Evolutionary conservation across 1,284 basidiomycete genomes (phyloP).

Genomic region (Amylostereum areolatum): DNA sequence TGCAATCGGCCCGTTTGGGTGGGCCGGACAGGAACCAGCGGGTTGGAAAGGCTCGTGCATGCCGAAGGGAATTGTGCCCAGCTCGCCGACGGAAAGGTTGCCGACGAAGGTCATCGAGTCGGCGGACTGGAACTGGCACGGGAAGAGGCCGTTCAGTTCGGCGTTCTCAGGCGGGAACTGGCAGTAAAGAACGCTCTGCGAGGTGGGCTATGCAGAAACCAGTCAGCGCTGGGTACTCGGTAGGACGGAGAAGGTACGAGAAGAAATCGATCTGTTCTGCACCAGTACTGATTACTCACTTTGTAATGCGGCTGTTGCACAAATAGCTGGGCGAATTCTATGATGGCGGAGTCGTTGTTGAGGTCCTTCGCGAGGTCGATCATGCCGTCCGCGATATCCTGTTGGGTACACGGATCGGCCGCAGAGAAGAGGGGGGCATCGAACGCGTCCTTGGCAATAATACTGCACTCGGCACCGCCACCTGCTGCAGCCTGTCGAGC

Average conservation of each 20-base stretch:
- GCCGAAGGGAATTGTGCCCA: conserved; percentile 22
- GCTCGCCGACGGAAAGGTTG: conserved; percentile 15
- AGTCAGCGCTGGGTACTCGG: not conserved
- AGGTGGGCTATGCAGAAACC: conserved; percentile 5
- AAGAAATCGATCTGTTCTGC: no score
- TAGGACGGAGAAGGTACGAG: not conserved
- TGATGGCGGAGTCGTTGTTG: conserved; percentile 23
- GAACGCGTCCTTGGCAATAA: conserved; percentile 38
- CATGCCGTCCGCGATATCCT: conserved; percentile 26
- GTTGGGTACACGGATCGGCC: conserved; percentile 33
- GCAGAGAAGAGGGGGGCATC: conserved; percentile 39
- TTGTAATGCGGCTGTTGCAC: conserved; percentile 39
- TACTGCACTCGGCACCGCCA: conserved; percentile 39
- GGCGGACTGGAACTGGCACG: conserved; percentile 20
- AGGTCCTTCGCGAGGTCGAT: conserved; percentile 24
- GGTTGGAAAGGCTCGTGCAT: conserved; percentile 17
- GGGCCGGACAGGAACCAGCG: conserved; percentile 23
- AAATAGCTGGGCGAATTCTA: conserved; percentile 42
- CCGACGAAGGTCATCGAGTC: conserved; percentile 21
- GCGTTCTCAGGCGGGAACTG: conserved; percentile 19
- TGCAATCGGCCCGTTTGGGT: conserved; percentile 20
- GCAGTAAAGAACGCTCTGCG: conserved; percentile 20
- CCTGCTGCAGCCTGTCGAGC: conserved; percentile 32
- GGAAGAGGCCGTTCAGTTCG: conserved; percentile 22
- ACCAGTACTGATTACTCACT: no score